These are phyloP conservation scores for Allantophomopsis cytisporea DNA, from an alignment of 2,329 filamentous ascomycete genomes.

Conservation along the genomic window DNA sequence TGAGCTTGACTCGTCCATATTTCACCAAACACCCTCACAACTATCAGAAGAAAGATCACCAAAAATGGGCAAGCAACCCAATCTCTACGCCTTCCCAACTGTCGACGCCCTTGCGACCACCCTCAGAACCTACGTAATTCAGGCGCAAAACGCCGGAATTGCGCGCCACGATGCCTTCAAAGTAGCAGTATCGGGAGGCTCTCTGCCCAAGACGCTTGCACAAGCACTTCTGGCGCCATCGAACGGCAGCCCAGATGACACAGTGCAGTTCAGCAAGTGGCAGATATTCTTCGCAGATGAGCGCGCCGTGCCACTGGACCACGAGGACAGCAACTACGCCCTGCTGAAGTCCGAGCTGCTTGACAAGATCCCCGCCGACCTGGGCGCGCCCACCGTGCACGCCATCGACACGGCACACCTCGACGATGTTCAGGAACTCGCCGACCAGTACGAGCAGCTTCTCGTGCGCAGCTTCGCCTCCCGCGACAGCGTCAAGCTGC, in stretches of 20 bases:
- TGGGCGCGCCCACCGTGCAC: conserved; percentile 56
- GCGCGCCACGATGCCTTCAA: conserved; percentile 76
- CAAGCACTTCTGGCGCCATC: conserved; percentile 58
- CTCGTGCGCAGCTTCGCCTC: conserved; percentile 79
- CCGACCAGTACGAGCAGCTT: conserved; percentile 83
- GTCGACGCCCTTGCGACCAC: conserved; percentile 57
- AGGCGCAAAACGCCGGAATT: conserved; percentile 68
- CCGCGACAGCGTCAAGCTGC: conserved; percentile 85
- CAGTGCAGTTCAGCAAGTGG: conserved; percentile 73
- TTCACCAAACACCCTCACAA: too few relatives aligned
- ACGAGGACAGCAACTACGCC: conserved; percentile 88
- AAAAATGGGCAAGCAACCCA: conserved; percentile 26
- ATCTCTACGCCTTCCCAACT: conserved; percentile 70
- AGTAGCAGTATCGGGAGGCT: conserved; percentile 85
- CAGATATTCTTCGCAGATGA: conserved; percentile 98
- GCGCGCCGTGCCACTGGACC: conserved; percentile 81
- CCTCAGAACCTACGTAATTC: conserved; percentile 71
- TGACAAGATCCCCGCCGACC: conserved; percentile 64
- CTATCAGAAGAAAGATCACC: neutral
- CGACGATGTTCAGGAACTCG: conserved; percentile 78
- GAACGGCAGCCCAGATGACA: conserved; percentile 36
- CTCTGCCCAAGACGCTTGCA: conserved; percentile 77
- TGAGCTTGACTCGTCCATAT: too few relatives aligned
- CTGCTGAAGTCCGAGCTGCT: conserved; percentile 79
- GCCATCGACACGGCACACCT: conserved; percentile 56